Base-by-base conservation (phyloP, 148 eudicot species). In the Vaccinium macrocarpon region DNA sequence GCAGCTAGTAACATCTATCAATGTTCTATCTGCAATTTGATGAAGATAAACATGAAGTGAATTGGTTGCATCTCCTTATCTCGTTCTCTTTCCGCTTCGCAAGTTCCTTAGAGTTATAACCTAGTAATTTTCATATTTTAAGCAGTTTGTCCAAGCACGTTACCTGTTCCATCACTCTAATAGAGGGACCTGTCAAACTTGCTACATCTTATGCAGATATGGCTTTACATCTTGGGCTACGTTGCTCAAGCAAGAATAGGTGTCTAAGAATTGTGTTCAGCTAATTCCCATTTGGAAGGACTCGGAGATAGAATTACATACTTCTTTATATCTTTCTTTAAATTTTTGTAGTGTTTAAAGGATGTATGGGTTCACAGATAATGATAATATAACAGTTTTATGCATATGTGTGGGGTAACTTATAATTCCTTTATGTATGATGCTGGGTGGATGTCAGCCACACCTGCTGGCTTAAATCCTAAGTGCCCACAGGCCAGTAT, bases 41-140 rank as follows among this genome's bases (percentile, higher is more conserved):
- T 76, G 56, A 76, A 76, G 50, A 42, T 73, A 49, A 82, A 68
- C 62, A 50, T 74, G 3, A 25, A 82, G 13, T 81, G 2, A 82
- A 62, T 51, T 51, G 64, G 27, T 51, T 68, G 13, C 59, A 32
- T 51, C 59, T 56, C 78, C 61, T 82, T 82, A 10, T 38, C 27
- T 48, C 66, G 2, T 81, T 21, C 12, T 25, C 46, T 70, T 71
- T 27, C 52, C 12, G 0, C 52, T 50, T 48, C n/a, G 79, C 8
- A 76, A n/a, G 48, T 13, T 68, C 5, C 6, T 71, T 82, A 42
- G 46, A 42, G 46, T 42, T 42, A 42, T 42, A 4, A 42, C 46
- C 46, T 42, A 42, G 46, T 42, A 42, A 42, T 42, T 42, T 42
- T 42, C 46, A 42, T 5, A 42, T 4, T 42, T 42, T 42, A 42